phyloP scores from a whole-genome alignment of 495 filamentous ascomycete species.

The Aspergillus cavernicola region DNA sequence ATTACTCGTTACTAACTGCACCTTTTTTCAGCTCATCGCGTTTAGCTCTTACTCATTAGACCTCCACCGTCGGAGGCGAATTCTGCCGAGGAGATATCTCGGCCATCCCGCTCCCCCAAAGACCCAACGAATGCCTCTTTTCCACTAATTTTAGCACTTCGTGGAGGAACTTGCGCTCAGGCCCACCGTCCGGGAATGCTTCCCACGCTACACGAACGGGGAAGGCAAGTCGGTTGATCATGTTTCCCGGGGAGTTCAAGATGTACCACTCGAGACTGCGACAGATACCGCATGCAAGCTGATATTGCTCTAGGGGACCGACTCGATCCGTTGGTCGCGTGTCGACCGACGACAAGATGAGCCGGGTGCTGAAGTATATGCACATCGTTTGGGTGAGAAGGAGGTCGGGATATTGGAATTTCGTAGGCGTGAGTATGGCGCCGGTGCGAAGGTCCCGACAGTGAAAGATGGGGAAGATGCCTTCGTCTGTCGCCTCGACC shows the following conservation, averaged over 20 bases:
- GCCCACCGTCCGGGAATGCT: conserved; percentile 33
- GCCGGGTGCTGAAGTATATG: conserved; percentile 34
- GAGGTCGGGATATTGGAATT: conserved; percentile 37
- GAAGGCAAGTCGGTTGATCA: conserved; percentile 48
- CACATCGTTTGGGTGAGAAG: conserved; percentile 44
- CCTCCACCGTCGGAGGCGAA: conserved; percentile 21
- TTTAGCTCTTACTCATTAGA: too few relatives aligned
- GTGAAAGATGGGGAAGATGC: conserved; percentile 38
- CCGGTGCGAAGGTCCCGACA: conserved; percentile 40
- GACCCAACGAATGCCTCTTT: conserved; percentile 34
- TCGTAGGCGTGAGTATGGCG: conserved; percentile 28
- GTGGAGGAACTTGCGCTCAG: conserved; percentile 36
- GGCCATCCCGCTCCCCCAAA: conserved; percentile 42
- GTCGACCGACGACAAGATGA: conserved; percentile 40
- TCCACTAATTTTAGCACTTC: conserved; percentile 41
- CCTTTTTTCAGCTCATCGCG: too few relatives aligned
- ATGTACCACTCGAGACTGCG: conserved; percentile 43
- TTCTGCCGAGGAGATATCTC: conserved; percentile 33
- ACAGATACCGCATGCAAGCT: conserved; percentile 38
- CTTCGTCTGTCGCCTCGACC: conserved; percentile 20
- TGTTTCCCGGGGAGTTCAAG: conserved; percentile 37
- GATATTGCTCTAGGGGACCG: conserved; percentile 34
- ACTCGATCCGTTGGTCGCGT: conserved; percentile 32
- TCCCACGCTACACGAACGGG: conserved; percentile 44
- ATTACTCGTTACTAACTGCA: too few relatives aligned